A percentile compares a stretch with the other conserved stretches of the same genome.
These are phyloP conservation scores for Chondrus crispus DNA, from an alignment of 23 red algal species.

Conservation along the genomic window DNA sequence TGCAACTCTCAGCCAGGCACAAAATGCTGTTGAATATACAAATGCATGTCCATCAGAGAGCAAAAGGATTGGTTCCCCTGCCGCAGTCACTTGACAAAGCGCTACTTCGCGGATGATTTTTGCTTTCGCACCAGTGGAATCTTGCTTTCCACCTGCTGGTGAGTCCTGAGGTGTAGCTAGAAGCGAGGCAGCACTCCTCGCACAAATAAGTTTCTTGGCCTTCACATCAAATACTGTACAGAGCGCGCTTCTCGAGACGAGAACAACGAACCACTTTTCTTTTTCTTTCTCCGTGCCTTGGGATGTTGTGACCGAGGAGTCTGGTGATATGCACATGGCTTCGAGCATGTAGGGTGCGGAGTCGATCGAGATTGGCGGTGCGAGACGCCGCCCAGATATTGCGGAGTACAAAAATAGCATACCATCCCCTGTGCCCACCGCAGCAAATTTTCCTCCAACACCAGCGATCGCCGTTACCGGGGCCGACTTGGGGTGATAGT, in stretches of 20 bases:
- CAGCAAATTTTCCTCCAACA: constrained; percentile 31
- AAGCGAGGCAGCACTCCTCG: constrained; percentile 55
- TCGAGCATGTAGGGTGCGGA: constrained; percentile 74
- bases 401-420: constrained; percentile 68
- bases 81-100: constrained; percentile 27
- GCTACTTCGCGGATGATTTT: constrained; percentile 34
- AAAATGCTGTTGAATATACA: constrained; percentile 49
- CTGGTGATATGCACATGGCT: not conserved
- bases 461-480: constrained; percentile 55
- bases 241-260: constrained; percentile 64
- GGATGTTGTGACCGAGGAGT: not conserved
- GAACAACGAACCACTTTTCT: constrained; percentile 55
- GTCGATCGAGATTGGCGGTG: constrained; percentile 79
- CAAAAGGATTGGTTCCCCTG: constrained; percentile 64
- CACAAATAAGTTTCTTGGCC: constrained; percentile 62
- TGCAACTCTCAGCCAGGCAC: constrained; percentile 75
- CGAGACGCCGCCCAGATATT: constrained; percentile 56
- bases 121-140: not conserved
- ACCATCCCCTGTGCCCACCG: constrained; percentile 74
- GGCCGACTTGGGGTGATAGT: constrained; percentile 40
- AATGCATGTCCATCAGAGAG: constrained; percentile 79
- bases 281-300: not conserved
- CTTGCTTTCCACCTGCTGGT: not conserved
- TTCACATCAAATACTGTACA: constrained; percentile 65
- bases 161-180: constrained; percentile 28